These are phyloP conservation scores for Neocatenulostroma microsporum DNA, from an alignment of 2,329 filamentous ascomycete species.

Conservation along the genomic window DNA sequence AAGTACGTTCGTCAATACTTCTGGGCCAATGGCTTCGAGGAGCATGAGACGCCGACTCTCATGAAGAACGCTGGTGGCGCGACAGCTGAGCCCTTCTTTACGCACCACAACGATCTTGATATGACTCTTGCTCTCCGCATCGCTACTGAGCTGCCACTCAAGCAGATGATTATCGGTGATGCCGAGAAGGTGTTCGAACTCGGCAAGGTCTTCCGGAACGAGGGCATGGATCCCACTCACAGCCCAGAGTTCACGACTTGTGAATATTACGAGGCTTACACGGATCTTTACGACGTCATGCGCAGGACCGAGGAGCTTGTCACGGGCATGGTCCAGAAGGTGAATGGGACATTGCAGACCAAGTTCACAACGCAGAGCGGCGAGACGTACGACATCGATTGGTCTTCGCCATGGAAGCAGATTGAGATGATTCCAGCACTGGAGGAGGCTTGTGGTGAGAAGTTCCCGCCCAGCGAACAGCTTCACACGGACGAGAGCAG, in stretches of 20 bases:
- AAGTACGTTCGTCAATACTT: constrained; percentile 84
- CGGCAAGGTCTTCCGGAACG: constrained; percentile 91
- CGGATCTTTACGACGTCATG: constrained; percentile 85
- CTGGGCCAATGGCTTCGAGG: constrained; percentile 74
- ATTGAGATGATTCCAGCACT: constrained; percentile 94
- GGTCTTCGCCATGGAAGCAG: constrained; percentile 86
- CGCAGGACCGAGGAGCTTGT: constrained; percentile 88
- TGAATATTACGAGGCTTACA: constrained; percentile 89
- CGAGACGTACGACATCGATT: constrained; percentile 86
- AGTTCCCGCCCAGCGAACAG: constrained; percentile 82
- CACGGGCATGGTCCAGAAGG: constrained; percentile 75
- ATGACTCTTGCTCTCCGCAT: constrained; percentile 94
- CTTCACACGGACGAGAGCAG: constrained; percentile 85
- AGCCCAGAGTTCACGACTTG: constrained; percentile 98
- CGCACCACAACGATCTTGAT: constrained; percentile 91
- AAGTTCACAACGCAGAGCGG: constrained; percentile 79
- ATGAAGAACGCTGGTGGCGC: constrained; percentile 92
- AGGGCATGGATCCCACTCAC: constrained; percentile 85
- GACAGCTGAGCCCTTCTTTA: constrained; percentile 89
- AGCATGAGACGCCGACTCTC: constrained; percentile 97
- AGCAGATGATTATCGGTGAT: constrained; percentile 91
- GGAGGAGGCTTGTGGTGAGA: constrained; percentile 83
- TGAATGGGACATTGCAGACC: constrained; percentile 55
- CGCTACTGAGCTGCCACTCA: constrained; percentile 91
- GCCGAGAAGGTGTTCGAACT: constrained; percentile 94